phyloP scores from a whole-genome alignment of 2,329 filamentous ascomycete species.

The Alternaria brassicicola region DNA sequence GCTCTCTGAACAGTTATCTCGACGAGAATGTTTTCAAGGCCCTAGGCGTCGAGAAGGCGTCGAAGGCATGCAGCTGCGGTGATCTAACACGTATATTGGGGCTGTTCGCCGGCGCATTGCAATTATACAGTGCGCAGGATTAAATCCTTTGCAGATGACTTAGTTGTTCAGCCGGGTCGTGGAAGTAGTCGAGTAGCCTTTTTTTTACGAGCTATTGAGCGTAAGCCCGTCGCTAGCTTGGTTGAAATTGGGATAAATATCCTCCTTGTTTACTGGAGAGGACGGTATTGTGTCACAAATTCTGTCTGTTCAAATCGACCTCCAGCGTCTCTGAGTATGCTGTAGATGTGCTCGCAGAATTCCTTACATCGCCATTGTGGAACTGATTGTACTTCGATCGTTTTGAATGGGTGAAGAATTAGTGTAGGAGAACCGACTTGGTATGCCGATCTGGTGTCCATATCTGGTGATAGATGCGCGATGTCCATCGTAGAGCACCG shows the following conservation, averaged over 20 bases:
- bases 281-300: no score
- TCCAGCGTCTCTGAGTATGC: no score
- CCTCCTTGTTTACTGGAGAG: no score
- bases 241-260: slow-evolving; percentile 39
- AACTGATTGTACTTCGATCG: no score
- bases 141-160: slow-evolving; percentile 25
- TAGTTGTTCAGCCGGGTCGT: slow-evolving; percentile 49
- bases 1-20: not conserved
- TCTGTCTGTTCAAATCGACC: no score
- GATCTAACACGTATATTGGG: not conserved
- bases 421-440: no score
- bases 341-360: no score
- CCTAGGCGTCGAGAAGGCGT: not conserved
- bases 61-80: not conserved
- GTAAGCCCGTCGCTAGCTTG: slow-evolving; percentile 15
- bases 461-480: no score
- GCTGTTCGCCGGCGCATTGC: slow-evolving; percentile 38
- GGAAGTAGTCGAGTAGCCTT: slow-evolving; percentile 51
- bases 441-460: no score
- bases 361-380: no score
- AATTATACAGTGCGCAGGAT: slow-evolving; percentile 34
- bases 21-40: not conserved
- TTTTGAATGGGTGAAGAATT: no score
- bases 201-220: slow-evolving; percentile 30
- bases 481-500: no score